Evolutionary conservation across 2,329 filamentous ascomycete genomes (phyloP).

Genomic region (Metarhizium brunneum): DNA sequence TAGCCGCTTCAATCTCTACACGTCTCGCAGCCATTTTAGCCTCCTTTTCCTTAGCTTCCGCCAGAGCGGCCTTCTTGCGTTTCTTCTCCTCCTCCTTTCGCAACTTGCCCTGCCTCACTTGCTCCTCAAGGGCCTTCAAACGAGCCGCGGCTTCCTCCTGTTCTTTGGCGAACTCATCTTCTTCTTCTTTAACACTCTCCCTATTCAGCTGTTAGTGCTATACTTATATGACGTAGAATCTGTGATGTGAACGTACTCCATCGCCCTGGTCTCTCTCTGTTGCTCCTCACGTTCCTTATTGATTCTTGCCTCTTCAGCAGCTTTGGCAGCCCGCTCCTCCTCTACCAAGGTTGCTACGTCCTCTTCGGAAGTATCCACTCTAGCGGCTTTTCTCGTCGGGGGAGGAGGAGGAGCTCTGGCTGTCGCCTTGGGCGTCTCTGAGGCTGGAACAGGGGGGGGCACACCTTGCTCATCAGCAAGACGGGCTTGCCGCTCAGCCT

Average conservation of each 20-base stretch:
- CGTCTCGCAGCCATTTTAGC: constrained; percentile 72
- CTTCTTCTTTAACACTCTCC: constrained; percentile 62
- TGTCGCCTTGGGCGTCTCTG: constrained; percentile 35
- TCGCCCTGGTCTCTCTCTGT: constrained; percentile 58
- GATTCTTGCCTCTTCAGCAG: constrained; percentile 56
- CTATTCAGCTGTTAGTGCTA: constrained; percentile 36
- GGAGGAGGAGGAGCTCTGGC: constrained; percentile 67
- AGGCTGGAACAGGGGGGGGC: constrained; percentile 50
- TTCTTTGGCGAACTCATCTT: constrained; percentile 72
- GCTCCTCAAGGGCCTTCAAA: constrained; percentile 82
- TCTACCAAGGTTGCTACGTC: constrained; percentile 48
- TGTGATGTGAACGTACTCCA: constrained; percentile 64
- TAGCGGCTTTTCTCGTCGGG: constrained; percentile 61
- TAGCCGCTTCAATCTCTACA: constrained; percentile 85
- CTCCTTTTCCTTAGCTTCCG: constrained; percentile 84
- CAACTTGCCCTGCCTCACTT: constrained; percentile 85
- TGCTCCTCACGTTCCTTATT: constrained; percentile 68
- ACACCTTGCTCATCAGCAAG: constrained; percentile 67
- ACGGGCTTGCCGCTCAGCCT: constrained; percentile 76
- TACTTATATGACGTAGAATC: neutral
- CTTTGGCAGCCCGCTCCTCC: constrained; percentile 44
- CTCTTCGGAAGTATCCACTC: constrained; percentile 48
- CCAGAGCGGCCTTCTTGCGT: constrained; percentile 77
- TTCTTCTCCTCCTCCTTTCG: constrained; percentile 96
- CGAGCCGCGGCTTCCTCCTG: constrained; percentile 73